These are phyloP conservation scores for Penicillium paneum DNA, from an alignment of 2,329 filamentous ascomycete genomes.

Conservation along the genomic window DNA sequence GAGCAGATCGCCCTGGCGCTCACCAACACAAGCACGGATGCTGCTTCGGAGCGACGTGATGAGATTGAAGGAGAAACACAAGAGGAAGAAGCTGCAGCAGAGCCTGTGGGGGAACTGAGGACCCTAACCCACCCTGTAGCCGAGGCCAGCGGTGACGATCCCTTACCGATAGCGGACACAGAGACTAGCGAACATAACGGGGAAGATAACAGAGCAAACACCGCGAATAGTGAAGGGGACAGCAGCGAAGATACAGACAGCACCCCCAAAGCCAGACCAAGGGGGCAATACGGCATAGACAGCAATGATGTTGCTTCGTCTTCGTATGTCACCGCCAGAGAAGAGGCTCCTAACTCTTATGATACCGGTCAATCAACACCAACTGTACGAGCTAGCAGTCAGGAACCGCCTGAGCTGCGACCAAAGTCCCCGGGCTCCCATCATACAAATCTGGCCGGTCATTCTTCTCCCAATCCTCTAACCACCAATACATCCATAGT, in stretches of 20 bases:
- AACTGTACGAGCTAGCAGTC: constrained; percentile 7
- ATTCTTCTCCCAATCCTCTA: constrained; percentile 18
- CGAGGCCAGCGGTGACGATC: constrained; percentile 14
- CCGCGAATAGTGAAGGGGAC: constrained; percentile 1
- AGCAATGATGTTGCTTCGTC: constrained; percentile 21
- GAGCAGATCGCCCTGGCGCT: constrained; percentile 17
- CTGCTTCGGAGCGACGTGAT: constrained; percentile 9
- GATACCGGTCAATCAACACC: constrained; percentile 16
- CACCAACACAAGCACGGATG: constrained; percentile 18
- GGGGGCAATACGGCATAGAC: constrained; percentile 6
- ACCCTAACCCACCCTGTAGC: constrained; percentile 24
- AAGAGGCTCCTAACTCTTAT: constrained; percentile 18
- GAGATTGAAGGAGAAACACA: constrained; percentile 7
- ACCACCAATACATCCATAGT: constrained; percentile 20
- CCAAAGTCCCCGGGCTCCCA: constrained; percentile 11
- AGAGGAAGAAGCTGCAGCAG: constrained; percentile 13
- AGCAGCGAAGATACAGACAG: constrained; percentile 17
- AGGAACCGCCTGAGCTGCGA: constrained; percentile 3
- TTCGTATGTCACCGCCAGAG: constrained; percentile 34
- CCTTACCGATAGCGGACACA: neutral
- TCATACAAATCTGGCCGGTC: constrained; percentile 17
- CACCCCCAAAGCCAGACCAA: constrained; percentile 8
- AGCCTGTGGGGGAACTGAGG: constrained; percentile 19
- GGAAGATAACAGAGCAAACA: constrained; percentile 6
- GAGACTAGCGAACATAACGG: neutral